Conservation (phyloP, 2,329 filamentous ascomycete genomes). For the Pseudocercospora fijiensis region DNA sequence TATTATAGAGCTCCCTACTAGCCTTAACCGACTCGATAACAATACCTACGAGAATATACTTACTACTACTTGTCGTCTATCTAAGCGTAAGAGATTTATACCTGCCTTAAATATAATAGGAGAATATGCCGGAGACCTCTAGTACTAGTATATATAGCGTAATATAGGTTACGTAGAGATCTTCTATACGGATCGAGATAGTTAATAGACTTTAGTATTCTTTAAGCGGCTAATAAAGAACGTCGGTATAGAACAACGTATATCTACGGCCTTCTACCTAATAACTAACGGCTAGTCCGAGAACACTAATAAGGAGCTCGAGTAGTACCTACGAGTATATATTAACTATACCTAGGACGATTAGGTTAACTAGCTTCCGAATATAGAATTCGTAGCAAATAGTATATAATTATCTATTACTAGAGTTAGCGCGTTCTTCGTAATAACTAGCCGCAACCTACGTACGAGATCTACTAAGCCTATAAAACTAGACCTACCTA, state of each 20-base stretch:
- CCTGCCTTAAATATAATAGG: neutral
- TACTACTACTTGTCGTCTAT: neutral
- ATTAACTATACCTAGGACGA: neutral
- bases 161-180: neutral
- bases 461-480: neutral
- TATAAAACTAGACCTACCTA: neutral
- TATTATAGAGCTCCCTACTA: neutral
- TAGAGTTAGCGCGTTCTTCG: neutral
- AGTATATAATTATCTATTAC: neutral
- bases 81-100: neutral
- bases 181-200: neutral
- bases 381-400: neutral
- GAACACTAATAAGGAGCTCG: conserved; percentile 2
- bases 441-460: neutral
- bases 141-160: neutral
- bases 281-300: neutral
- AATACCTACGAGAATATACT: neutral
- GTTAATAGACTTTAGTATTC: neutral
- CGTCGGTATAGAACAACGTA: neutral
- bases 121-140: neutral
- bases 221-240: neutral
- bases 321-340: neutral
- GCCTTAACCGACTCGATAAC: neutral
- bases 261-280: conserved; percentile 7
- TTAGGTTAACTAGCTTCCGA: neutral